These are phyloP conservation scores for Besnoitia besnoiti DNA, from an alignment of 169 alveolate species.

Conservation along the genomic window DNA sequence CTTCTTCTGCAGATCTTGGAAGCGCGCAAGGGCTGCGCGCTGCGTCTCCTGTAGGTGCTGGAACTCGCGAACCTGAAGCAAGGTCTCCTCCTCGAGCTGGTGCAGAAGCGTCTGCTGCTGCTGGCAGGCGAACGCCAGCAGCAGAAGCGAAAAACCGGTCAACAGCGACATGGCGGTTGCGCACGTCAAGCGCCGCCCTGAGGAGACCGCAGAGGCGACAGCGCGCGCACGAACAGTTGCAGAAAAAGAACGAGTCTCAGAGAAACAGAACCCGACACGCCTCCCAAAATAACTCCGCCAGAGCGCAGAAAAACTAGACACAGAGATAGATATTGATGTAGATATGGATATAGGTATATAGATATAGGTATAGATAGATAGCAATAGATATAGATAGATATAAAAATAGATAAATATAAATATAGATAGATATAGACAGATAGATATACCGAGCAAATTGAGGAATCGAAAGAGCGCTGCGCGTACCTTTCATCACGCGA, in stretches of 20 bases:
- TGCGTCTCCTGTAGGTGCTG: constrained; percentile 5
- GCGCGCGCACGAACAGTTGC: background rate
- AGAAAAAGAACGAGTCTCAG: background rate
- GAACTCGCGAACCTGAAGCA: background rate
- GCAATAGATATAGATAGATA: no score
- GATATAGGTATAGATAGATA: no score
- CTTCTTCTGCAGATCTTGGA: background rate
- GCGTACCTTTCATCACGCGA: constrained; percentile 36
- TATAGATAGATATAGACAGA: no score
- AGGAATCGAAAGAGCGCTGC: no score
- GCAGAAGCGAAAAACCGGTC: constrained; percentile 31
- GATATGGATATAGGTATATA: no score
- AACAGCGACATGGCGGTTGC: constrained; percentile 20
- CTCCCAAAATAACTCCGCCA: background rate
- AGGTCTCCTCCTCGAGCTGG: background rate
- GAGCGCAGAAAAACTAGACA: background rate
- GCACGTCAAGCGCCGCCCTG: constrained; percentile 39
- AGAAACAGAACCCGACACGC: background rate
- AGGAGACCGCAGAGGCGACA: background rate
- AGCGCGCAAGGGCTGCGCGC: background rate
- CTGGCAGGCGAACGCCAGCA: constrained; percentile 31
- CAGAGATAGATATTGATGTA: background rate
- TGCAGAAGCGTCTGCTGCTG: constrained; percentile 36
- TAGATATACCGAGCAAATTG: no score
- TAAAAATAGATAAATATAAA: no score